phyloP scores from a whole-genome alignment of 352 stramenopile species.

The Phytophthora pisi region DNA sequence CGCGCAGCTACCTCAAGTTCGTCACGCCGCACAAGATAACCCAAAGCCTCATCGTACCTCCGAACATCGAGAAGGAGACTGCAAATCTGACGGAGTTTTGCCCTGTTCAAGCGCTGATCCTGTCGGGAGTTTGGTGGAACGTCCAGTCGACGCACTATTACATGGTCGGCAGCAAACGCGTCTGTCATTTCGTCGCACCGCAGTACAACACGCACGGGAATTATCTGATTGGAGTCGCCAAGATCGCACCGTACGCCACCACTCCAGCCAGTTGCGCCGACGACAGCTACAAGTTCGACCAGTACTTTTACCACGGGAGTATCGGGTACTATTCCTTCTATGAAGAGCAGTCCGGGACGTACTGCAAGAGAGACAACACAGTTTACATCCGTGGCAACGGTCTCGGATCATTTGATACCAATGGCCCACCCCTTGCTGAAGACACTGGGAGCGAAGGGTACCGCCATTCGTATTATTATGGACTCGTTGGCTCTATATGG shows the following conservation, averaged over 20 bases:
- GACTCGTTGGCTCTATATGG: constrained; percentile 18
- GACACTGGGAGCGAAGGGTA: constrained; percentile 17
- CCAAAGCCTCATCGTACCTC: constrained; percentile 15
- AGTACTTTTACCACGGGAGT: constrained; percentile 26
- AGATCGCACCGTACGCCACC: not conserved
- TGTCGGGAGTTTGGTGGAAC: constrained; percentile 24
- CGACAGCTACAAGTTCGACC: constrained; percentile 12
- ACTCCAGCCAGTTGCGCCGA: constrained; percentile 18
- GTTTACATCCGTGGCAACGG: constrained; percentile 22
- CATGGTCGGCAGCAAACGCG: not conserved
- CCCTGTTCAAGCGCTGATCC: constrained; percentile 11
- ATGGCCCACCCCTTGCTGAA: constrained; percentile 15
- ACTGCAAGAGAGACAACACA: constrained; percentile 20
- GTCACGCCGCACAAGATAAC: constrained; percentile 30
- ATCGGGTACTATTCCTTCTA: constrained; percentile 18
- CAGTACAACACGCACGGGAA: constrained; percentile 25
- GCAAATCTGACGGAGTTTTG: constrained; percentile 8
- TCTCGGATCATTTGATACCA: constrained; percentile 26
- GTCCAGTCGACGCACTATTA: constrained; percentile 27
- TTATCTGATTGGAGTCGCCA: constrained; percentile 13
- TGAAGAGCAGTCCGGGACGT: constrained; percentile 17
- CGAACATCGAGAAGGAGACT: not conserved
- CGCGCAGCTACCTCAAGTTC: constrained; percentile 27
- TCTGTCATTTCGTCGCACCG: constrained; percentile 28
- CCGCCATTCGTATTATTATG: constrained; percentile 22